A percentile compares a stretch with the other conserved stretches of the same genome.
phyloP scores from a whole-genome alignment of 2,329 filamentous ascomycete genomes.

The Colletotrichum ledebouriae region DNA sequence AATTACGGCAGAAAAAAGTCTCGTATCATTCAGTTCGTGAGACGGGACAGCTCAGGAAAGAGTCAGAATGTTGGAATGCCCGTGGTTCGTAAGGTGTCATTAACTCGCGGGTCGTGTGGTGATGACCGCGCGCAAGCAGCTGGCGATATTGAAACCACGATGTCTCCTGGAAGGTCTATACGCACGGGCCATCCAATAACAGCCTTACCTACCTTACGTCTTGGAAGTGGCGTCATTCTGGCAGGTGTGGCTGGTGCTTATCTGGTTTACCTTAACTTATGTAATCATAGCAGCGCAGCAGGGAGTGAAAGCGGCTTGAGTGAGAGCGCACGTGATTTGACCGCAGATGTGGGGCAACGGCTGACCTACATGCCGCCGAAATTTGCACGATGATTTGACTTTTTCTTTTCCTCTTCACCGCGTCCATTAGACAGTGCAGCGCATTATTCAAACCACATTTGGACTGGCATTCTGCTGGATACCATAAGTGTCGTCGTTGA shows the following conservation, averaged over 20 bases:
- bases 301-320: not conserved
- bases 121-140: constrained; percentile 17
- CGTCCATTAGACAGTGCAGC: constrained; percentile 90
- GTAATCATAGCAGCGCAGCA: not conserved
- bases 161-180: constrained; percentile 36
- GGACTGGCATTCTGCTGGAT: constrained; percentile 77
- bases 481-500: constrained; percentile 67
- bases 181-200: constrained; percentile 36
- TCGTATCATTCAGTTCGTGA: constrained; percentile 29
- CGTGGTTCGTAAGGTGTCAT: constrained; percentile 21
- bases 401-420: constrained; percentile 66
- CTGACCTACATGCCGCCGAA: constrained; percentile 39
- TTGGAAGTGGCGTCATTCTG: not conserved
- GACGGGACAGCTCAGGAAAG: constrained; percentile 13
- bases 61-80: constrained; percentile 14
- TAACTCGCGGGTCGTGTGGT: constrained; percentile 30
- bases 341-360: constrained; percentile 17
- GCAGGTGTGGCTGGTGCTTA: not conserved
- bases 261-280: not conserved
- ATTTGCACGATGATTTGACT: constrained; percentile 40
- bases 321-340: constrained; percentile 36
- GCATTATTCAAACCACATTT: constrained; percentile 72
- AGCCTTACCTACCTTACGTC: constrained; percentile 17
- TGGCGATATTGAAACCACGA: constrained; percentile 43
- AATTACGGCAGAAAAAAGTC: constrained; percentile 37